phyloP scores from a whole-genome alignment of 2,329 filamentous ascomycete species.

The Aspergillus tanneri region DNA sequence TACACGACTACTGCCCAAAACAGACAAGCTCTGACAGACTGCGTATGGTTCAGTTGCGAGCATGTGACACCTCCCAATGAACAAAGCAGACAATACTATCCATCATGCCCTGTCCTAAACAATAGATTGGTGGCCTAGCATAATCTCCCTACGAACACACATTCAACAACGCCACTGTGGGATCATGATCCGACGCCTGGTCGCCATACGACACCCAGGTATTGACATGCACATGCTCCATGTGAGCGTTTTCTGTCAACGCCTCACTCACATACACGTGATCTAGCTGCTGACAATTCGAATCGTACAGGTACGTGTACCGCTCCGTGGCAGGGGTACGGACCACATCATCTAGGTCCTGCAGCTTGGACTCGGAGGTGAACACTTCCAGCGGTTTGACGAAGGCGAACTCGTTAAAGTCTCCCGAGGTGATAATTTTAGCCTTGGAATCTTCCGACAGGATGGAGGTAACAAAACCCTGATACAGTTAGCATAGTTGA shows the following conservation, averaged over 20 bases:
- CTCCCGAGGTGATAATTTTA: conserved; percentile 61
- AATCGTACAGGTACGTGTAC: conserved; percentile 70
- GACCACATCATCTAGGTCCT: conserved; percentile 62
- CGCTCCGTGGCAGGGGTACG: conserved; percentile 56
- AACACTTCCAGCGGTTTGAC: conserved; percentile 61
- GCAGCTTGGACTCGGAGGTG: conserved; percentile 52
- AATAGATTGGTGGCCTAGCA: no score
- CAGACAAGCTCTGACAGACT: no score
- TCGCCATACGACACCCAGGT: conserved; percentile 62
- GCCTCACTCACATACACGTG: conserved; percentile 65
- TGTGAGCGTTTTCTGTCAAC: conserved; percentile 43
- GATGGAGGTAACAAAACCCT: conserved; percentile 59
- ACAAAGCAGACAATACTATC: no score
- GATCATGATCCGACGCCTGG: conserved; percentile 67
- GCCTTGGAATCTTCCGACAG: conserved; percentile 57
- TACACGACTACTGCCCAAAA: no score
- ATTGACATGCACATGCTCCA: conserved; percentile 69
- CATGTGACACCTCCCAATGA: no score
- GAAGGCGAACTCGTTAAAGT: conserved; percentile 71
- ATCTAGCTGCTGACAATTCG: conserved; percentile 68
- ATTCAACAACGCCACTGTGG: conserved; percentile 63
- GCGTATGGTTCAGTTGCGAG: no score
- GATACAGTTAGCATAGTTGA: neutral
- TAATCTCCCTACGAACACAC: conserved; percentile 52
- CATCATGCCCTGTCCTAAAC: no score